Conservation (phyloP, 2,329 filamentous ascomycete genomes). For the Aspergillus jensenii region DNA sequence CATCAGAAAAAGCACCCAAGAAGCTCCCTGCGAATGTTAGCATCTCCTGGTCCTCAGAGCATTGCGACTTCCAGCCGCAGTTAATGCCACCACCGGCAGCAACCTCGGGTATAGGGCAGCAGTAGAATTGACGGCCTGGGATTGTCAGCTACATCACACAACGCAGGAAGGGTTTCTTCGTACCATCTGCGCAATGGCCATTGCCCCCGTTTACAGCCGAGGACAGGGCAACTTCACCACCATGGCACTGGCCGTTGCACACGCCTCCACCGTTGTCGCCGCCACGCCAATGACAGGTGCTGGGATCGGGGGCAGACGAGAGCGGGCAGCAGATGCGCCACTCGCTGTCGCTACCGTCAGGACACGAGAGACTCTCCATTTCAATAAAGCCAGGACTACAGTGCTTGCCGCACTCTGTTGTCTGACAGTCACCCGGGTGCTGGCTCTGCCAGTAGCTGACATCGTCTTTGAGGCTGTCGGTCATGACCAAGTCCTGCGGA, state of each 20-base stretch:
- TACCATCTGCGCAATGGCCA: slow-evolving; percentile 11
- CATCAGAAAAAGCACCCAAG: neutral
- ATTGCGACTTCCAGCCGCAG: slow-evolving; percentile 8
- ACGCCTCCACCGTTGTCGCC: slow-evolving; percentile 4
- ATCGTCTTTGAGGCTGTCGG: neutral
- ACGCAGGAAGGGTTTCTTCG: neutral
- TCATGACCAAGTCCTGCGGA: slow-evolving; percentile 7
- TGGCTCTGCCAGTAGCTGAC: slow-evolving; percentile 10
- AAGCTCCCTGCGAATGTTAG: slow-evolving; percentile 8
- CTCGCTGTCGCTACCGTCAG: slow-evolving; percentile 6
- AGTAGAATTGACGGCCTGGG: slow-evolving; percentile 9
- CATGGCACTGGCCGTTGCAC: slow-evolving; percentile 18
- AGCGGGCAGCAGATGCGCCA: slow-evolving; percentile 13
- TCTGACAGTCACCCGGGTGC: slow-evolving; percentile 2
- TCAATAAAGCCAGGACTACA: slow-evolving; percentile 2
- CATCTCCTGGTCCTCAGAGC: slow-evolving; percentile 4
- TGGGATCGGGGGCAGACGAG: slow-evolving; percentile 10
- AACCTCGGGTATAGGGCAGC: slow-evolving; percentile 8
- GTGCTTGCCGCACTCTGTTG: slow-evolving; percentile 6
- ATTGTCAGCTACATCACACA: neutral
- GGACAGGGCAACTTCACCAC: slow-evolving; percentile 13
- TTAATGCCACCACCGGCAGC: slow-evolving; percentile 11
- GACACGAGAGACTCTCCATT: slow-evolving; percentile 9
- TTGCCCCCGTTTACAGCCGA: slow-evolving; percentile 3
- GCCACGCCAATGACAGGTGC: slow-evolving; percentile 16